Conservation (phyloP, 2,329 filamentous ascomycete genomes). For the Xylaria sp. region DNA sequence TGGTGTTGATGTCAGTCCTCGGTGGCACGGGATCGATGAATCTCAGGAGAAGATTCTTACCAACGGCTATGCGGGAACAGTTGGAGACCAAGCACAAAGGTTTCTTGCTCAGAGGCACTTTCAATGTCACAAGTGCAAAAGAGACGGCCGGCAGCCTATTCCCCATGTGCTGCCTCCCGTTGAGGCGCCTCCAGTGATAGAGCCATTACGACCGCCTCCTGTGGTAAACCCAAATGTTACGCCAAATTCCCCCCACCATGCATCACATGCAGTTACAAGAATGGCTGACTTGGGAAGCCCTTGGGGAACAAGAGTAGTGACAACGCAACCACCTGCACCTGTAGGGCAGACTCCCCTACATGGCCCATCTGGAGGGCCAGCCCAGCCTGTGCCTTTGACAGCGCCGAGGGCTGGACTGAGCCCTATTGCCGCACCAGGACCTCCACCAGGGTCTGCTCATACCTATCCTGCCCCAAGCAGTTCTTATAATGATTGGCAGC, state of each 20-base stretch:
- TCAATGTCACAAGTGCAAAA: slow-evolving; percentile 78
- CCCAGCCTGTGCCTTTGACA: slow-evolving; percentile 36
- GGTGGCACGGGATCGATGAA: slow-evolving; percentile 69
- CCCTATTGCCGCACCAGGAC: slow-evolving; percentile 44
- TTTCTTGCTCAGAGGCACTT: slow-evolving; percentile 66
- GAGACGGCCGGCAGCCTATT: slow-evolving; percentile 54
- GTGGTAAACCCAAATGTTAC: slow-evolving; percentile 32
- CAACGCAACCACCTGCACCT: slow-evolving; percentile 30
- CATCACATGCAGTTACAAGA: slow-evolving; percentile 33
- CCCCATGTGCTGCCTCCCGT: slow-evolving; percentile 41
- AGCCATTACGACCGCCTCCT: slow-evolving; percentile 37
- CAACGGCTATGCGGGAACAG: slow-evolving; percentile 56
- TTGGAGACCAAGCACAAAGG: slow-evolving; percentile 62
- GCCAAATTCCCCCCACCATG: slow-evolving; percentile 36
- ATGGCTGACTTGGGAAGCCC: slow-evolving; percentile 31
- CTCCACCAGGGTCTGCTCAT: slow-evolving; percentile 46
- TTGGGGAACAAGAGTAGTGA: slow-evolving; percentile 33
- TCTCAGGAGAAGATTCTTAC: slow-evolving; percentile 57
- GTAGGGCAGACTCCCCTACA: slow-evolving; percentile 33
- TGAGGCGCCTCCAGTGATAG: slow-evolving; percentile 37
- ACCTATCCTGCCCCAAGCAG: slow-evolving; percentile 46
- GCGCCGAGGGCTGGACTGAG: slow-evolving; percentile 36
- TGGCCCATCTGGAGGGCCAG: slow-evolving; percentile 32
- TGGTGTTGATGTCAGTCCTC: slow-evolving; percentile 73
- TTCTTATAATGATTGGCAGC: slow-evolving; percentile 57